phyloP scores from a whole-genome alignment of 75 land plant genomes.

The Pinus tabuliformis region DNA sequence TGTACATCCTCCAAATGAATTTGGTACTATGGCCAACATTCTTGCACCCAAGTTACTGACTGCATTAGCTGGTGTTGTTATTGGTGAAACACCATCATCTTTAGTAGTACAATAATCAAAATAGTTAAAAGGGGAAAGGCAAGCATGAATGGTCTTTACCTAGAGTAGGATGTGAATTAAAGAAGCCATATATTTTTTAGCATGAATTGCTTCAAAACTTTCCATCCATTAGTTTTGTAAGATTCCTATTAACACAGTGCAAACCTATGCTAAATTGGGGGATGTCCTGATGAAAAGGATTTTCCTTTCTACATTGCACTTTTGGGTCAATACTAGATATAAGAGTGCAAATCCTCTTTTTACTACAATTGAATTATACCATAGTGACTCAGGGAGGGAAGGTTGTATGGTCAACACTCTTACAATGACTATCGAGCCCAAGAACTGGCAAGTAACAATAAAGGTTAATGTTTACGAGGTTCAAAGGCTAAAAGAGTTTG shows the following conservation, averaged over 20 bases:
- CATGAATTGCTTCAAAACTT: conserved; percentile 97
- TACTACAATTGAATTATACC: conserved; percentile 93
- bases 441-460: conserved; percentile 84
- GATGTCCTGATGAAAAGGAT: conserved; percentile 95
- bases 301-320: conserved; percentile 92
- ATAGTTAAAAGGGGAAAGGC: conserved; percentile 62
- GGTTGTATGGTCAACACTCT: conserved; percentile 98
- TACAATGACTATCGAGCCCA: conserved; percentile 89
- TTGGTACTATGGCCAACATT: conserved; percentile 72
- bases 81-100: conserved; percentile 36
- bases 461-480: conserved; percentile 99
- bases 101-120: conserved; percentile 28
- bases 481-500: neutral
- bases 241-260: conserved; percentile 88
- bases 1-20: conserved; percentile 38
- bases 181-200: conserved; percentile 85
- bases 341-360: conserved; percentile 99
- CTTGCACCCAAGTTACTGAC: conserved; percentile 73
- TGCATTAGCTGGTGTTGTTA: conserved; percentile 42
- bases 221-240: conserved; percentile 94
- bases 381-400: conserved; percentile 99
- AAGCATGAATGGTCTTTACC: conserved; percentile 93
- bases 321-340: conserved; percentile 94
- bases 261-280: conserved; percentile 76
- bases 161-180: conserved; percentile 29